A percentile compares a stretch with the other conserved stretches of the same genome.
Evolutionary conservation across 305 asterid genomes (phyloP).

Genomic region (Fraxinus latifolia): DNA sequence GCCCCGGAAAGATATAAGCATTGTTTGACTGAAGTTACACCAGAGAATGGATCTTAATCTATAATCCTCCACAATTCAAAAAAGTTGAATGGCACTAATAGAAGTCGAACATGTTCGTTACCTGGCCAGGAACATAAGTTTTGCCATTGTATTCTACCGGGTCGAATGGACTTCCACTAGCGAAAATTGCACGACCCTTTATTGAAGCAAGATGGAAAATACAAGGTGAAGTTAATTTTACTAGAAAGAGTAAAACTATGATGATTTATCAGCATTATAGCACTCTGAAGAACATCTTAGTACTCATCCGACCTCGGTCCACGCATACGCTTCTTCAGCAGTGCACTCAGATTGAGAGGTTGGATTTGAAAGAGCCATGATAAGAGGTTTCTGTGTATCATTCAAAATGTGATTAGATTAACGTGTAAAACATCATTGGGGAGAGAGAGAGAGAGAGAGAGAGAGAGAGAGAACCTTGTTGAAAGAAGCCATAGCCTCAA

Average conservation of each 20-base stretch:
- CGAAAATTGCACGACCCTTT: slow-evolving; percentile 66
- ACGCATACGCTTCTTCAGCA: background rate
- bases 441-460: background rate
- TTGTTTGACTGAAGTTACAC: slow-evolving; percentile 66
- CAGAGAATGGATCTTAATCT: background rate
- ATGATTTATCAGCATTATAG: background rate
- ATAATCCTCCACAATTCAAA: background rate
- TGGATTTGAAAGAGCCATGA: background rate
- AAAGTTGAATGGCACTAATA: background rate
- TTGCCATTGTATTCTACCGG: slow-evolving; percentile 57
- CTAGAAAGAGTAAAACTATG: background rate
- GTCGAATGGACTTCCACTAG: slow-evolving; percentile 80
- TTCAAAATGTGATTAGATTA: slow-evolving; percentile 17
- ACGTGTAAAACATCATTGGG: background rate
- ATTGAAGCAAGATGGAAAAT: background rate
- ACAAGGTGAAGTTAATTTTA: background rate
- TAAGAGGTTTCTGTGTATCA: slow-evolving; percentile 8
- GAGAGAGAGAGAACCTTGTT: slow-evolving; percentile 46
- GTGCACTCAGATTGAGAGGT: slow-evolving; percentile 3
- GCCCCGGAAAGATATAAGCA: slow-evolving; percentile 82
- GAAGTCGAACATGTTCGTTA: background rate
- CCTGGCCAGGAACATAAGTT: slow-evolving; percentile 65
- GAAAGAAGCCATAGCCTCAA: slow-evolving; percentile 64
- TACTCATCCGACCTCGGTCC: background rate
- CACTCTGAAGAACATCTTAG: background rate